These are phyloP conservation scores for Fusarium pilosicola DNA, from an alignment of 2,329 filamentous ascomycete species.

Conservation along the genomic window DNA sequence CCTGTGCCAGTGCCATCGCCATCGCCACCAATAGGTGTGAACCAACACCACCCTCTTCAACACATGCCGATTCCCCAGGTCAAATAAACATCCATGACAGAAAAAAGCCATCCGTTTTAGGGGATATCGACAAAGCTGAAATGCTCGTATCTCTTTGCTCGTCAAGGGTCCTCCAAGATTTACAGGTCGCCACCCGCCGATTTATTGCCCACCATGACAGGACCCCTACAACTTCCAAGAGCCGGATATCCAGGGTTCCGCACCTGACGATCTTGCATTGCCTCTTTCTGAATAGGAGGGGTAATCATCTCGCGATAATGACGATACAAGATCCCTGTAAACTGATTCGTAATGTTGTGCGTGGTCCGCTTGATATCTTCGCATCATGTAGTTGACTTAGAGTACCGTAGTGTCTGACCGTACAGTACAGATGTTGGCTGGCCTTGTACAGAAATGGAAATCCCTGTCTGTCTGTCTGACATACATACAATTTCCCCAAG, in stretches of 20 bases:
- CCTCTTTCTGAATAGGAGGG: slow-evolving; percentile 3
- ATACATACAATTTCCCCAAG: slow-evolving; percentile 19
- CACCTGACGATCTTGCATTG: slow-evolving; percentile 12
- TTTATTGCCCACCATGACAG: slow-evolving; percentile 22
- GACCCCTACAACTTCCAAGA: slow-evolving; percentile 16
- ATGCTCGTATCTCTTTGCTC: slow-evolving; percentile 4
- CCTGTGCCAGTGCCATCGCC: neutral
- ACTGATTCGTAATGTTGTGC: neutral
- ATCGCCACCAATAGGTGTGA: slow-evolving; percentile 10
- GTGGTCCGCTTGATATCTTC: neutral
- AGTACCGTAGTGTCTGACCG: neutral
- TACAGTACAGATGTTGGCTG: neutral
- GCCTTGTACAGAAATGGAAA: neutral
- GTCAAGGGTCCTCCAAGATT: slow-evolving; percentile 21
- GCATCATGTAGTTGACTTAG: slow-evolving; percentile 14
- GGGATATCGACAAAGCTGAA: slow-evolving; percentile 18
- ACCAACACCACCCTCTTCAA: slow-evolving; percentile 2
- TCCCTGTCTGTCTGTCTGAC: slow-evolving; percentile 33
- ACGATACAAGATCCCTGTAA: slow-evolving; percentile 5
- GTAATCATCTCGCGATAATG: slow-evolving; percentile 10
- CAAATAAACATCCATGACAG: neutral
- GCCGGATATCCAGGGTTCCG: slow-evolving; percentile 27
- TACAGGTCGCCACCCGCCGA: slow-evolving; percentile 27
- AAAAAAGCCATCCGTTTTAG: neutral
- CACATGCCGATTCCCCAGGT: slow-evolving; percentile 19